Conservation (phyloP, 2,329 filamentous ascomycete species). For the Fusarium luffae region DNA sequence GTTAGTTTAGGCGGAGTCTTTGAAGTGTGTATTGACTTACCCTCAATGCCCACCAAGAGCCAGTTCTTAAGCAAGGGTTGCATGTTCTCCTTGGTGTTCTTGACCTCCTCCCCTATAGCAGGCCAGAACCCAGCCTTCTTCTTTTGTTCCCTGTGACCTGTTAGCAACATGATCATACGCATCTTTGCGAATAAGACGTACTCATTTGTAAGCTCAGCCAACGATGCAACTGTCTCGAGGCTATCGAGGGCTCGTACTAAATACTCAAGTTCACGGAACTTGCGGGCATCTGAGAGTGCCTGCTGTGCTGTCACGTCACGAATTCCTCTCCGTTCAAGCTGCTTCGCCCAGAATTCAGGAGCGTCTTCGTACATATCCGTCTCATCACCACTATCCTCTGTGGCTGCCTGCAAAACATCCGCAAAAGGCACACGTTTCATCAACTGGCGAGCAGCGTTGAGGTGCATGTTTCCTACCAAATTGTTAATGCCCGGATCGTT, state of each 20-base stretch:
- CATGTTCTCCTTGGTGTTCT: constrained; percentile 66
- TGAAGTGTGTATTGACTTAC: constrained; percentile 53
- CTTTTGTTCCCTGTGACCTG: constrained; percentile 45
- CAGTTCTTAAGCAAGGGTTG: constrained; percentile 72
- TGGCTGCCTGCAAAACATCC: constrained; percentile 58
- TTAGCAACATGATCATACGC: constrained; percentile 42
- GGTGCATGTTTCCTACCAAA: constrained; percentile 58
- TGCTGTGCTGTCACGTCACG: constrained; percentile 54
- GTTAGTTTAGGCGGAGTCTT: constrained; percentile 17
- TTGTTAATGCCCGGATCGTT: constrained; percentile 15
- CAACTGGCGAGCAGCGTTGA: constrained; percentile 66
- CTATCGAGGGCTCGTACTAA: constrained; percentile 73
- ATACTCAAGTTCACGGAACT: constrained; percentile 75
- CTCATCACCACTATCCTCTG: constrained; percentile 52
- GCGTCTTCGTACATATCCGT: constrained; percentile 53
- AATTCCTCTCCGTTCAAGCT: constrained; percentile 52
- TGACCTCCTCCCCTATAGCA: constrained; percentile 65
- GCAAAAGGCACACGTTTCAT: constrained; percentile 63
- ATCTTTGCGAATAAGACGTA: constrained; percentile 51
- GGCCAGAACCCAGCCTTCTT: constrained; percentile 63
- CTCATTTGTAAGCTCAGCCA: constrained; percentile 64
- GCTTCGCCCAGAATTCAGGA: constrained; percentile 53
- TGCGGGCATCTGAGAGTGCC: constrained; percentile 66
- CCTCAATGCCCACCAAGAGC: constrained; percentile 66
- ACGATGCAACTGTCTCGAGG: constrained; percentile 72